Evolutionary conservation across 176 grass and related monocot genomes (phyloP).

Genomic region (Carex cristatella): DNA sequence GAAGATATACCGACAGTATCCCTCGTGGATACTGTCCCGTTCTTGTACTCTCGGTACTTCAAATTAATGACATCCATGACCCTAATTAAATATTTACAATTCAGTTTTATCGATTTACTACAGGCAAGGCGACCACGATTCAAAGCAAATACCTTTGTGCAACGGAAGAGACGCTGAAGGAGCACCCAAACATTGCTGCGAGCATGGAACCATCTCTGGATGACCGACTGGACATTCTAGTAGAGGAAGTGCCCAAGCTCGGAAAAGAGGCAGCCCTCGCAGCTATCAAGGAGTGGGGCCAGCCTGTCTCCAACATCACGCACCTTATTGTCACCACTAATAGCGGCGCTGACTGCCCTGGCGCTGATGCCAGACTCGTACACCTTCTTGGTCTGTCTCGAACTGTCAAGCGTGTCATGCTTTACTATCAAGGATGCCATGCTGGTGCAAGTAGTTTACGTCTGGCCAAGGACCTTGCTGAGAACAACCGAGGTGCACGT

Average conservation of each 20-base stretch:
- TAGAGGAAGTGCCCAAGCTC: slow-evolving; percentile 25
- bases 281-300: slow-evolving; percentile 49
- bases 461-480: neutral
- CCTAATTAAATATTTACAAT: neutral
- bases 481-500: slow-evolving; percentile 32
- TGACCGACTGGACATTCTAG: slow-evolving; percentile 7
- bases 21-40: too few species aligned
- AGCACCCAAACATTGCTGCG: slow-evolving; percentile 18
- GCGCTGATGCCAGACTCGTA: slow-evolving; percentile 32
- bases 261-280: slow-evolving; percentile 18
- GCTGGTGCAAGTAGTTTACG: neutral
- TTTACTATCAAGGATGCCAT: slow-evolving; percentile 28
- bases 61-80: neutral
- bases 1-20: too few species aligned
- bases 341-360: slow-evolving; percentile 29
- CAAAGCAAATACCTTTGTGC: slow-evolving; percentile 19
- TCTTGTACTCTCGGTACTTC: neutral
- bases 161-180: slow-evolving; percentile 16
- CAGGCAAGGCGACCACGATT: slow-evolving; percentile 38
- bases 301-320: slow-evolving; percentile 25
- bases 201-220: slow-evolving; percentile 32
- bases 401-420: slow-evolving; percentile 20
- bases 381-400: slow-evolving; percentile 38
- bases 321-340: slow-evolving; percentile 49
- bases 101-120: neutral